Percentiles rank a stretch among this genome's conserved stretches.
phyloP scores from a whole-genome alignment of 257 asterid species.

The Solanum ahanhuiri region DNA sequence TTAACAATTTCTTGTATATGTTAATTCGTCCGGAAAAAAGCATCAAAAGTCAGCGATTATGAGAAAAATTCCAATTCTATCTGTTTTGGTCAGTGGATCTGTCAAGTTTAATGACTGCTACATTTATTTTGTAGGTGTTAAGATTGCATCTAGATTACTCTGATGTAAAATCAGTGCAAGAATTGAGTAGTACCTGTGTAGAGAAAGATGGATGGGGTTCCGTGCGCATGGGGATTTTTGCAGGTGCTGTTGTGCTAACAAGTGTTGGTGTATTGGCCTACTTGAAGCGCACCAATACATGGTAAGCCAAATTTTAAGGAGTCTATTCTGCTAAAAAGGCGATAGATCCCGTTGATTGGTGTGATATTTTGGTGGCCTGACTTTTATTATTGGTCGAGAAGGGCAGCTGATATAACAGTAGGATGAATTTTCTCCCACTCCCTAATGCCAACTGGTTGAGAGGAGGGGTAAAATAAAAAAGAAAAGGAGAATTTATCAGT shows the following conservation, averaged over 20 bases:
- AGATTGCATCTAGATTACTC: slow-evolving; percentile 53
- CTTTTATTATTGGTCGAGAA: not conserved
- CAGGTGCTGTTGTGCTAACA: slow-evolving; percentile 51
- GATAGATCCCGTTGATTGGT: not conserved
- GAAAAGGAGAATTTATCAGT: not conserved
- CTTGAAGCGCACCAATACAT: slow-evolving; percentile 46
- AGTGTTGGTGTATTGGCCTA: slow-evolving; percentile 54
- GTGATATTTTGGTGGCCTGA: not conserved
- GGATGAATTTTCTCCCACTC: not conserved
- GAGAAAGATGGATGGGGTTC: slow-evolving; percentile 22
- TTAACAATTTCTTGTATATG: not conserved
- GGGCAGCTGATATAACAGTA: not conserved
- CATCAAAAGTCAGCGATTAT: not conserved
- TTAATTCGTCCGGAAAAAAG: not conserved
- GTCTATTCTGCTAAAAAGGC: not conserved
- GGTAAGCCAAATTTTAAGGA: slow-evolving; percentile 4
- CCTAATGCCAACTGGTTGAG: not conserved
- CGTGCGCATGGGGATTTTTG: slow-evolving; percentile 35
- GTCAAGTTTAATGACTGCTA: not conserved
- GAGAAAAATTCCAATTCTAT: not conserved
- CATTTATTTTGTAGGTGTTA: slow-evolving; percentile 39
- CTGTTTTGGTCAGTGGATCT: not conserved
- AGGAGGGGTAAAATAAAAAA: too few species aligned
- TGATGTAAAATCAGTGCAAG: slow-evolving; percentile 8
- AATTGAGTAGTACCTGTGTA: slow-evolving; percentile 3